Conservation (phyloP, 2,329 filamentous ascomycete species). For the Neonectria ditissima region DNA sequence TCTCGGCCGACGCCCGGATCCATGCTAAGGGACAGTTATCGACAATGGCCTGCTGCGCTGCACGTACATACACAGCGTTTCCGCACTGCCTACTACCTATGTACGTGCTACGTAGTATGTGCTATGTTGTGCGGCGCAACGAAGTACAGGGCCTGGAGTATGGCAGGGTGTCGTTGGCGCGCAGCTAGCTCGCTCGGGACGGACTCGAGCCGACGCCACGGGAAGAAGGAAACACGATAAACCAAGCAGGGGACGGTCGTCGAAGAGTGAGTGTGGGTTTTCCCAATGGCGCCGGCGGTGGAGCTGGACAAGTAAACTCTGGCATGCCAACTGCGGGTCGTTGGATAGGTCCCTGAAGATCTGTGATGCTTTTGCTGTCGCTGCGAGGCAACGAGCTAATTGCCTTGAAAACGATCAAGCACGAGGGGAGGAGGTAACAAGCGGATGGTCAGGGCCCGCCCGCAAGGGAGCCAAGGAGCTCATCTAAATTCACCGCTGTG, state of each 20-base stretch:
- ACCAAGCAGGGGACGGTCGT: constrained; percentile 20
- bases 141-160: constrained; percentile 18
- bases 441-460: too few relatives aligned
- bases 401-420: constrained; percentile 3
- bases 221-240: constrained; percentile 39
- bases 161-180: constrained; percentile 38
- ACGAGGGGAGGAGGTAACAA: background rate
- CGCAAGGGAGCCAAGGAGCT: background rate
- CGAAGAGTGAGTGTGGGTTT: constrained; percentile 2
- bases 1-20: constrained; percentile 42
- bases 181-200: constrained; percentile 40
- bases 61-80: too few relatives aligned
- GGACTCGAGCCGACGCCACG: constrained; percentile 42
- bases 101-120: too few relatives aligned
- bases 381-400: constrained; percentile 30
- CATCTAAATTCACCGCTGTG: background rate
- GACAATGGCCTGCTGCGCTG: too few relatives aligned
- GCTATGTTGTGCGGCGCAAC: background rate
- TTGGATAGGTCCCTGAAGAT: constrained; percentile 40
- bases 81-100: too few relatives aligned
- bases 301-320: constrained; percentile 31
- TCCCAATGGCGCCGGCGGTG: constrained; percentile 13
- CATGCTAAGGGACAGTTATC: constrained; percentile 26
- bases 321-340: constrained; percentile 41
- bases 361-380: constrained; percentile 36